Conservation (phyloP, 352 stramenopile genomes). For the Globisporangium cylindrosporum region DNA sequence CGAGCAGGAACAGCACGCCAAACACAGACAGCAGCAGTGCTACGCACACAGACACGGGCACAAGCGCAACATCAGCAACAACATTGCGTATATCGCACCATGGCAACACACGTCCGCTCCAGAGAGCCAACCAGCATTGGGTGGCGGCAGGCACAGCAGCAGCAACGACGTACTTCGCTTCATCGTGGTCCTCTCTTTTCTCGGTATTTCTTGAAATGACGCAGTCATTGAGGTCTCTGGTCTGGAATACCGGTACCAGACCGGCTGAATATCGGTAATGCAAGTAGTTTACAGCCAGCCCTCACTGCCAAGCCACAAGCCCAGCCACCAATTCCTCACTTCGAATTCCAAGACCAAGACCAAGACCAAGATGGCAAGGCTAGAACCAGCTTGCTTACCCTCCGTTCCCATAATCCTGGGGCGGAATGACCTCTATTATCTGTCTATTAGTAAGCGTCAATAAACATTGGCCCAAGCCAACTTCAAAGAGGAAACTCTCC, state of each 20-base stretch:
- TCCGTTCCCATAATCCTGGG: not conserved
- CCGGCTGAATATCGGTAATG: too few species aligned
- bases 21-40: conserved; percentile 38
- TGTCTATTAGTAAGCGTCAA: not conserved
- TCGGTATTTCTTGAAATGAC: too few species aligned
- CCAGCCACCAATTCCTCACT: too few species aligned
- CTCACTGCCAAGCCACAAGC: too few species aligned
- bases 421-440: not conserved
- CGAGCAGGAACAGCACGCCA: conserved; percentile 50
- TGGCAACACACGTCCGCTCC: not conserved
- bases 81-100: not conserved
- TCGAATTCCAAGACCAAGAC: too few species aligned
- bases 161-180: conserved; percentile 3
- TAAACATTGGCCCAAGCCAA: not conserved
- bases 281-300: too few species aligned
- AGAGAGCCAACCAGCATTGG: not conserved
- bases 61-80: not conserved
- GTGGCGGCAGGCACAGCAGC: not conserved
- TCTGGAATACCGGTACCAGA: too few species aligned
- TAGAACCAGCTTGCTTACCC: not conserved
- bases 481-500: not conserved
- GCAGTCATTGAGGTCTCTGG: too few species aligned
- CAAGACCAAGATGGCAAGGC: too few species aligned
- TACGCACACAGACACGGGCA: conserved; percentile 11
- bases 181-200: not conserved